Evolutionary conservation across 148 eudicot genomes (phyloP).

Genomic region (Suaeda aralocaspica): DNA sequence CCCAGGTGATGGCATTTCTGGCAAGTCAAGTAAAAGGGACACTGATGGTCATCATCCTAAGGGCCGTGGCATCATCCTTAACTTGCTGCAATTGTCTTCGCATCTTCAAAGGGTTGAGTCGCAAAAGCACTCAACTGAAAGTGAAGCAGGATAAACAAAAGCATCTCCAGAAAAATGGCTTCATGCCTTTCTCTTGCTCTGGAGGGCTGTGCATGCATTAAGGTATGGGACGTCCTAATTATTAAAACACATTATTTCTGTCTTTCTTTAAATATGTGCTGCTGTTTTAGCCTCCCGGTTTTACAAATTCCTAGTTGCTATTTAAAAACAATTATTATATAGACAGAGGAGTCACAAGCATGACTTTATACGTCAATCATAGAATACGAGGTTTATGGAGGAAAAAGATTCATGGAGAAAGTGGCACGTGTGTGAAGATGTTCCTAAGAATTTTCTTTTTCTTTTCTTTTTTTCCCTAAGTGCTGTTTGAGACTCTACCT

Average conservation of each 20-base stretch:
- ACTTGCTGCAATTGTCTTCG: conserved; percentile 57
- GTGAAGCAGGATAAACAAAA: conserved; percentile 22
- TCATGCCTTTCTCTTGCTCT: conserved; percentile 15
- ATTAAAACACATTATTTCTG: not conserved
- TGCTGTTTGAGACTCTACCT: not conserved
- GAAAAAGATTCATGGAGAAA: not conserved
- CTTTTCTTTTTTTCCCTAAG: not conserved
- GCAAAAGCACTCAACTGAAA: conserved; percentile 38
- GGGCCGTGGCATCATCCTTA: conserved; percentile 41
- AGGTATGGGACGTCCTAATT: conserved; percentile 21
- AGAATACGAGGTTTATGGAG: conserved; percentile 24
- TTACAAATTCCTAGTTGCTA: conserved; percentile 14
- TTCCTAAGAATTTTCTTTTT: not conserved
- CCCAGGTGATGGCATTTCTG: conserved; percentile 25
- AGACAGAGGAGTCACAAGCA: not conserved
- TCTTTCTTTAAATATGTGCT: conserved; percentile 5
- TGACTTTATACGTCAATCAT: conserved; percentile 6
- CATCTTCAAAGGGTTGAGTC: conserved; percentile 63
- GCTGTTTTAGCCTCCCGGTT: not conserved
- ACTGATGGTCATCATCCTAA: conserved; percentile 21
- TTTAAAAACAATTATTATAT: conserved; percentile 1
- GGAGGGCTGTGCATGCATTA: conserved; percentile 21
- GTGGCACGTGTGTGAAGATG: conserved; percentile 14
- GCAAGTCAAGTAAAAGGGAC: conserved; percentile 23
- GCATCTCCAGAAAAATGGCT: not conserved